These are phyloP conservation scores for Starmerella stellata DNA, from an alignment of 805 yeast genomes.

Conservation along the genomic window DNA sequence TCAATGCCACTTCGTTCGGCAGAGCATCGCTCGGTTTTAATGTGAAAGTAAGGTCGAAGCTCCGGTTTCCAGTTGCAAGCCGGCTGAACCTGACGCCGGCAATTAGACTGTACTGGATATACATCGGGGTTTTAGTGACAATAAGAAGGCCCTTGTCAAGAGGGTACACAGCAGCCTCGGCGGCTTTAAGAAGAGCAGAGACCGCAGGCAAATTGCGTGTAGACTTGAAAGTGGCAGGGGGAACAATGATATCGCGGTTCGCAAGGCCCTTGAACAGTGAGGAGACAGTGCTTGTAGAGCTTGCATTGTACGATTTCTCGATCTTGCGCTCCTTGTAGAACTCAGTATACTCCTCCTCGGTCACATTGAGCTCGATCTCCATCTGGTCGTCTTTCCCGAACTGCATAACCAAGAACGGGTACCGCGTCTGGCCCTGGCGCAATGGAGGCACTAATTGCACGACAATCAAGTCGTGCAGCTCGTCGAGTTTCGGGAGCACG, in stretches of 20 bases:
- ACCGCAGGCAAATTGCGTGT: slow-evolving; percentile 69
- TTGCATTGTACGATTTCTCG: slow-evolving; percentile 58
- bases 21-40: slow-evolving; percentile 34
- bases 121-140: slow-evolving; percentile 83
- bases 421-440: slow-evolving; percentile 94
- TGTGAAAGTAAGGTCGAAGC: slow-evolving; percentile 75
- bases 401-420: slow-evolving; percentile 81
- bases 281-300: slow-evolving; percentile 69
- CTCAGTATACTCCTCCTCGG: slow-evolving; percentile 59
- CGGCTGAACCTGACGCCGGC: slow-evolving; percentile 66
- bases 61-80: slow-evolving; percentile 53
- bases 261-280: slow-evolving; percentile 82
- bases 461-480: slow-evolving; percentile 68
- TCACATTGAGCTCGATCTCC: slow-evolving; percentile 71
- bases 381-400: slow-evolving; percentile 78
- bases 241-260: slow-evolving; percentile 54
- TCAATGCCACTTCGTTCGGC: slow-evolving; percentile 58
- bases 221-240: slow-evolving; percentile 67
- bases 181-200: slow-evolving; percentile 81
- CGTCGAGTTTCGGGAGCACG: slow-evolving; percentile 87
- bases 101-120: slow-evolving; percentile 73
- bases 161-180: slow-evolving; percentile 87
- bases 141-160: slow-evolving; percentile 79
- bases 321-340: slow-evolving; percentile 52
- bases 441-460: slow-evolving; percentile 91